Percentiles rank a stretch among this genome's conserved stretches.
Conservation (phyloP, 805 yeast genomes). For the Priceomyces haplophilus region DNA sequence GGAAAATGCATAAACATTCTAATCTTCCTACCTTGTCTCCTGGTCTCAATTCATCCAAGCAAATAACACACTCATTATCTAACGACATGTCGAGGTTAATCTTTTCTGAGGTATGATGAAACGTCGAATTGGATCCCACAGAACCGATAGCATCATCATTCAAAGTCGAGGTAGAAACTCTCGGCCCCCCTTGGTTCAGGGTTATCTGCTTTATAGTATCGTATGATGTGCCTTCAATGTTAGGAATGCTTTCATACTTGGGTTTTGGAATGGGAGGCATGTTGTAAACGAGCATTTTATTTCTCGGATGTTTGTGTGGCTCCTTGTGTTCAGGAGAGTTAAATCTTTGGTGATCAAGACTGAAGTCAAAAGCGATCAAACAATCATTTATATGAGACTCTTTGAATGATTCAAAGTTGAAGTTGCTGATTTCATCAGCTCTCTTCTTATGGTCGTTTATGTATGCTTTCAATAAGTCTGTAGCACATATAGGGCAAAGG, state of each 20-base stretch:
- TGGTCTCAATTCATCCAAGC: slow-evolving; percentile 81
- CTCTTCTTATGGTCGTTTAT: slow-evolving; percentile 12
- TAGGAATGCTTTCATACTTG: slow-evolving; percentile 26
- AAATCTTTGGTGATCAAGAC: slow-evolving; percentile 51
- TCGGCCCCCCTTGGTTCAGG: background rate
- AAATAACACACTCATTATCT: slow-evolving; percentile 84
- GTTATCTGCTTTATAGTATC: slow-evolving; percentile 14
- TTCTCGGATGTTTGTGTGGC: slow-evolving; percentile 36
- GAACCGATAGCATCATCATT: slow-evolving; percentile 16
- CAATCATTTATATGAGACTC: slow-evolving; percentile 75
- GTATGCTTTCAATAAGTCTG: slow-evolving; percentile 24
- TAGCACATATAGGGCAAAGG: slow-evolving; percentile 42
- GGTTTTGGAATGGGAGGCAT: slow-evolving; percentile 48
- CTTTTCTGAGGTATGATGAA: slow-evolving; percentile 13
- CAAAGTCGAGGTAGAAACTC: background rate
- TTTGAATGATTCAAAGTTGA: slow-evolving; percentile 37
- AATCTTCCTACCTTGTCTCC: slow-evolving; percentile 89
- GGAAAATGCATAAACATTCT: slow-evolving; percentile 93
- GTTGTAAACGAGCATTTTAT: slow-evolving; percentile 83
- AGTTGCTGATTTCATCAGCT: slow-evolving; percentile 12
- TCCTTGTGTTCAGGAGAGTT: slow-evolving; percentile 20
- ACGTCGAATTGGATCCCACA: slow-evolving; percentile 18
- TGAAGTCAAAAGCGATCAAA: slow-evolving; percentile 65
- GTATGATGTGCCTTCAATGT: slow-evolving; percentile 14
- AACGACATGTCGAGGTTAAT: slow-evolving; percentile 25